These are phyloP conservation scores for Arctostaphylos glauca DNA, from an alignment of 148 eudicot species.

Conservation along the genomic window DNA sequence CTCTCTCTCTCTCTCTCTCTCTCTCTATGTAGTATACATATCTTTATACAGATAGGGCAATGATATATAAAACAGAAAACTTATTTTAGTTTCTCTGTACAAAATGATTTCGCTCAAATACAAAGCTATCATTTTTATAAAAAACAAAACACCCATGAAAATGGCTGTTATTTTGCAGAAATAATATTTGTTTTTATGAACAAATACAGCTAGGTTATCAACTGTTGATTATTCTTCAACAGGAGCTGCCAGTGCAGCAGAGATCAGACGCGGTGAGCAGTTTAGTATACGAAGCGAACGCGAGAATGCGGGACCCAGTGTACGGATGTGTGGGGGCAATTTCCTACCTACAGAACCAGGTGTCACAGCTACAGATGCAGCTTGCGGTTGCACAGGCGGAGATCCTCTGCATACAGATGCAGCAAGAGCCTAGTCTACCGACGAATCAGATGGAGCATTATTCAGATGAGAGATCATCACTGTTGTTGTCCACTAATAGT, in stretches of 20 bases:
- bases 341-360: constrained; percentile 73
- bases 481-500: constrained; percentile 24
- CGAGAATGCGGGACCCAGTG: constrained; percentile 76
- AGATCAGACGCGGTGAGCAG: constrained; percentile 89
- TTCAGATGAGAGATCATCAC: constrained; percentile 40
- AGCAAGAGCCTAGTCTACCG: constrained; percentile 28
- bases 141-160: no score
- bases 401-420: constrained; percentile 78
- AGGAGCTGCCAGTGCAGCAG: constrained; percentile 76
- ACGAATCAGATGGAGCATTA: background rate
- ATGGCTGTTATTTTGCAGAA: no score
- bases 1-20: background rate
- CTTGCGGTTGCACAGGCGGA: constrained; percentile 80
- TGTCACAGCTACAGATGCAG: constrained; percentile 82
- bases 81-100: background rate
- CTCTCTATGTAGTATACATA: background rate
- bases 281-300: constrained; percentile 83
- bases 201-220: background rate
- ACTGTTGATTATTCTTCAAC: background rate
- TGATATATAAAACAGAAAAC: background rate
- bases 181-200: background rate
- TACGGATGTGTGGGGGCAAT: constrained; percentile 94
- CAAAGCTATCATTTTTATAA: no score
- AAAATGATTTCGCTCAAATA: background rate
- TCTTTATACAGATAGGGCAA: background rate